Percentiles rank a stretch among this genome's conserved stretches.
These are phyloP conservation scores for Pseudomassariella vexata DNA, from an alignment of 2,329 filamentous ascomycete genomes.

Conservation along the genomic window DNA sequence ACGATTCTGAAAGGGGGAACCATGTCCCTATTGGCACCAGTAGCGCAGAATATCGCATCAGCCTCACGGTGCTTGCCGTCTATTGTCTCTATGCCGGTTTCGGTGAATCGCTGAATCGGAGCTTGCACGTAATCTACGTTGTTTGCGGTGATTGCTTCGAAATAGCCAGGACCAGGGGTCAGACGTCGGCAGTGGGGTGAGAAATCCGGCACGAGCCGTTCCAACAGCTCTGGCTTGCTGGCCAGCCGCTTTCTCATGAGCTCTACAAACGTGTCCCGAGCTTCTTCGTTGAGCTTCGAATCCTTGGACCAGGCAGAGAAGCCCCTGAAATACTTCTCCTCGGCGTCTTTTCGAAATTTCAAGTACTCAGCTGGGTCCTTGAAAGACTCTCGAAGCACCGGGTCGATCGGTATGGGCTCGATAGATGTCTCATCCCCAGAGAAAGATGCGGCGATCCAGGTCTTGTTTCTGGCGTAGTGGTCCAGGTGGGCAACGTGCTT, in stretches of 20 bases:
- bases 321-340: conserved; percentile 57
- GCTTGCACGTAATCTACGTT: conserved; percentile 58
- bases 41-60: conserved; percentile 63
- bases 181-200: conserved; percentile 59
- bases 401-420: conserved; percentile 47
- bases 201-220: conserved; percentile 55
- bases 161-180: conserved; percentile 62
- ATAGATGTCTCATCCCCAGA: conserved; percentile 48
- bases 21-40: conserved; percentile 57
- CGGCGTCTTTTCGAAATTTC: conserved; percentile 49
- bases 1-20: conserved; percentile 56
- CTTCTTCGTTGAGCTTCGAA: conserved; percentile 40
- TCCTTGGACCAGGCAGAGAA: conserved; percentile 50
- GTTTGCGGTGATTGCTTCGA: conserved; percentile 55
- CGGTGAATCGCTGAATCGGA: conserved; percentile 52
- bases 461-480: conserved; percentile 59
- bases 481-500: conserved; percentile 45
- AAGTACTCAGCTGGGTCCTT: conserved; percentile 56
- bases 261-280: conserved; percentile 40
- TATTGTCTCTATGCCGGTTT: conserved; percentile 51
- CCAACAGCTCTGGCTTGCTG: conserved; percentile 48
- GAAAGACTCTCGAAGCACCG: conserved; percentile 51
- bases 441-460: conserved; percentile 63
- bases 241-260: conserved; percentile 49
- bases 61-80: conserved; percentile 53